These are phyloP conservation scores for Xylaria bambusicola DNA, from an alignment of 495 filamentous ascomycete genomes.

Conservation along the genomic window DNA sequence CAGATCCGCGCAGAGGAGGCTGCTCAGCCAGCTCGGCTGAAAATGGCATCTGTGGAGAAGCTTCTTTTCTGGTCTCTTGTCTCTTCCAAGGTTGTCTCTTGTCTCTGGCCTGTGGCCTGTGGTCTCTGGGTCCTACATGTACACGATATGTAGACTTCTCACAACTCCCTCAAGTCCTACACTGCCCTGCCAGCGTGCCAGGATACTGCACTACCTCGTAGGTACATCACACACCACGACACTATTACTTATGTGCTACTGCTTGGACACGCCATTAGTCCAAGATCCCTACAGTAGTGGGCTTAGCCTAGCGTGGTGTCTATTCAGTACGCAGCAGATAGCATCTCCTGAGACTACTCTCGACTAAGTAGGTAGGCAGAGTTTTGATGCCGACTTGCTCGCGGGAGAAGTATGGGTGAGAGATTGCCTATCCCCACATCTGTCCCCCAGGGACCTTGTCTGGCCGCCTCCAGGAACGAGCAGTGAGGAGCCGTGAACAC, in stretches of 20 bases:
- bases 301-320: too few relatives aligned
- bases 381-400: neutral
- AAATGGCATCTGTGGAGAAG: slow-evolving; percentile 19
- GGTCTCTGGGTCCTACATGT: too few relatives aligned
- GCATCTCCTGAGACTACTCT: slow-evolving; percentile 8
- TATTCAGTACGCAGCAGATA: neutral
- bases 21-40: slow-evolving; percentile 4
- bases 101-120: too few relatives aligned
- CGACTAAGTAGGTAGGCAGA: neutral
- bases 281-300: too few relatives aligned
- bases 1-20: slow-evolving; percentile 8
- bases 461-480: too few relatives aligned
- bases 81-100: too few relatives aligned
- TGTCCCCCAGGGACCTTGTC: neutral
- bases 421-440: slow-evolving; percentile 14
- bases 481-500: neutral
- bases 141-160: neutral
- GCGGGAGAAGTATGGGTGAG: neutral
- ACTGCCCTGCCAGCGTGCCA: neutral
- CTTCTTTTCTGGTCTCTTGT: slow-evolving; percentile 12
- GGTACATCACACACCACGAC: too few relatives aligned
- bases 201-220: too few relatives aligned
- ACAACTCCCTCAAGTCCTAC: neutral
- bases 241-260: too few relatives aligned
- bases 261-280: too few relatives aligned